A percentile compares a stretch with the other conserved stretches of the same genome.
Evolutionary conservation across 257 asterid genomes (phyloP).

Genomic region (Echium plantagineum): DNA sequence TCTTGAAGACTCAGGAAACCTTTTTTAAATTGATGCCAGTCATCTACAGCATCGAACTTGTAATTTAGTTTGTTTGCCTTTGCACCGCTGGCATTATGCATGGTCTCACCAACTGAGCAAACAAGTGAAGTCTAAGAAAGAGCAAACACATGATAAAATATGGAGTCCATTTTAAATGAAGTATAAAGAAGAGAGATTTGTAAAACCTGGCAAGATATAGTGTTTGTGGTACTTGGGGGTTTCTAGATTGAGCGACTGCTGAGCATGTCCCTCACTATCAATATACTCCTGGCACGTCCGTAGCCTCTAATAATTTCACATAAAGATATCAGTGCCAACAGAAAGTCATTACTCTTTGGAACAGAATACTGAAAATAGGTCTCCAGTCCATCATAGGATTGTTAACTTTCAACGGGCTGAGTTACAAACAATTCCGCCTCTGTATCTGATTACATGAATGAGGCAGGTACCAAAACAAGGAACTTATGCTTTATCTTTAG

Average conservation of each 20-base stretch:
- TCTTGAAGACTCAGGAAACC: constrained; percentile 24
- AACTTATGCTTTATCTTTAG: too few species aligned
- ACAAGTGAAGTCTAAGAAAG: background rate
- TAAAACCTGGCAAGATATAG: constrained; percentile 76
- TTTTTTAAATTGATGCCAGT: constrained; percentile 58
- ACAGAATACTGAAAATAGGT: background rate
- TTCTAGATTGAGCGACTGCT: constrained; percentile 73
- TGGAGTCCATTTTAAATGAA: background rate
- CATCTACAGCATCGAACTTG: constrained; percentile 57
- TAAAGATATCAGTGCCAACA: constrained; percentile 13
- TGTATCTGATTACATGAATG: too few species aligned
- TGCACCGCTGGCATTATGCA: constrained; percentile 34
- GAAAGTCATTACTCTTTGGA: background rate
- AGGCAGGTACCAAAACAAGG: too few species aligned
- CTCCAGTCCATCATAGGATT: too few species aligned
- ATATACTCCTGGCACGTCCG: constrained; percentile 76
- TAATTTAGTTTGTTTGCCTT: constrained; percentile 55
- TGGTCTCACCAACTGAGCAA: constrained; percentile 62
- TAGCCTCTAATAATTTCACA: constrained; percentile 48
- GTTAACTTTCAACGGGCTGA: constrained; percentile 7
- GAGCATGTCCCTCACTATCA: constrained; percentile 77
- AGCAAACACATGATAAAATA: background rate
- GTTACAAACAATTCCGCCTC: background rate
- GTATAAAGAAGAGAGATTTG: constrained; percentile 11
- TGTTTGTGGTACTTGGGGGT: constrained; percentile 79